A percentile compares a stretch with the other conserved stretches of the same genome.
Conservation (phyloP, 148 eudicot species). For the Rheum nobile region DNA sequence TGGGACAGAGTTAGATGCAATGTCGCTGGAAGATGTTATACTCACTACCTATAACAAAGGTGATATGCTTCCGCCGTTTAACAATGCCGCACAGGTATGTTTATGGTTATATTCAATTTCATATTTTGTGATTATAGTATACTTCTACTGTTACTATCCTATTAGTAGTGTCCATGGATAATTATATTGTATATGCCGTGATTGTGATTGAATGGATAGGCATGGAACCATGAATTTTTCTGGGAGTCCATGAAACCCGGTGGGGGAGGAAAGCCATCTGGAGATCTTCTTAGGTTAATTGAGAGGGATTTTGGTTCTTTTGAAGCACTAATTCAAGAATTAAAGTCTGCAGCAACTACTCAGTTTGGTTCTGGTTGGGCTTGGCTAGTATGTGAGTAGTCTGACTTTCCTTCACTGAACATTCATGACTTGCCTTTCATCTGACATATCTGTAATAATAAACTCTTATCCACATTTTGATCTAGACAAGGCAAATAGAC, state of each 20-base stretch:
- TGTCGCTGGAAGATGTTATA: constrained; percentile 49
- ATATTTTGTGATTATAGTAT: neutral
- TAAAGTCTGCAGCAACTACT: constrained; percentile 77
- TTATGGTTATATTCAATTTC: neutral
- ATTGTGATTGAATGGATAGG: constrained; percentile 22
- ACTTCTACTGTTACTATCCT: neutral
- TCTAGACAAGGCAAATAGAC: constrained; percentile 61
- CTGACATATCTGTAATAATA: neutral
- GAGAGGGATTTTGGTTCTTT: constrained; percentile 88
- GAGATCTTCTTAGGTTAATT: constrained; percentile 61
- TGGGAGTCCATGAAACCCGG: constrained; percentile 96
- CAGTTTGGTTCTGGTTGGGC: constrained; percentile 99
- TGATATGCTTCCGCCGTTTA: constrained; percentile 69
- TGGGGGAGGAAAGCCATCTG: constrained; percentile 92
- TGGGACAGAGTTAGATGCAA: constrained; percentile 70
- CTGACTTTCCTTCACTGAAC: neutral
- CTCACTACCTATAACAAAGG: constrained; percentile 70
- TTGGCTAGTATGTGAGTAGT: constrained; percentile 85
- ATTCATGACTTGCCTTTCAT: neutral
- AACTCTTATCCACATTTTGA: neutral
- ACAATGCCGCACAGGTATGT: constrained; percentile 91
- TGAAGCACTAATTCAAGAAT: constrained; percentile 58
- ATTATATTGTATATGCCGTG: neutral
- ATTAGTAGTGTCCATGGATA: neutral
- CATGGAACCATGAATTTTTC: constrained; percentile 90